Evolutionary conservation across 2,329 filamentous ascomycete genomes (phyloP), one percentile per base, ranked within the genome.

Genomic region (Ceratocystis diversiconidia): DNA sequence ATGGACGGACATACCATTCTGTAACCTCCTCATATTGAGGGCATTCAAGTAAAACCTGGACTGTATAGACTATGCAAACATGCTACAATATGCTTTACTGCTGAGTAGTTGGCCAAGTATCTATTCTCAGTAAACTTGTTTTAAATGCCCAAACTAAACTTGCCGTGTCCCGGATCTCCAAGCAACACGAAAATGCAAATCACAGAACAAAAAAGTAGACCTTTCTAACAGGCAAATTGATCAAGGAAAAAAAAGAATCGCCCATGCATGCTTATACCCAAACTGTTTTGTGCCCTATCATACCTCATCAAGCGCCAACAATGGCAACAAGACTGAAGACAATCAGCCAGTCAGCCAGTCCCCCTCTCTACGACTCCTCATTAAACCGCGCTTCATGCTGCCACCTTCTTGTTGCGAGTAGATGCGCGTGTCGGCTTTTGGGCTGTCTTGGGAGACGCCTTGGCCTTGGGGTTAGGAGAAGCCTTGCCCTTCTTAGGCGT

Each of bases 1-100:
- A 80, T 81, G 81, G 74, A 81, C 81, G 77, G 73, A 84, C 80
- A 84, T 80, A 30, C 55, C 59, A 28, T 28, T n/a, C 10, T 15
- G 64, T 32, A 19, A 55, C 8, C 32, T 28, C 48, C 5, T 63
- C 44, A 17, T 12, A 32, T 46, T 32, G 28, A n/a, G n/a, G n/a
- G 22, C 28, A 6, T 59, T 30, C 6, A 15, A 48, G 50, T 10
- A 62, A 44, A 10, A 48, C 41, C 8, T 43, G 6, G 41, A 17
- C 12, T 48, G 17, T 2, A 28, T 48, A 15, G 46, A 12, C 8
- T 62, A 22, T 46, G 32, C 25, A 28, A 22, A 28, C 43, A 50
- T 19, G 41, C n/a, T 22, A 32, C 15, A 17, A 30, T 32, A 44
- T 28, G 46, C 41, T 28, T 48, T 62, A 41, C 36, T 12, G 12